Evolutionary conservation across 1,284 basidiomycete genomes (phyloP).

Genomic region (Austroboletus novae-zelandiae): DNA sequence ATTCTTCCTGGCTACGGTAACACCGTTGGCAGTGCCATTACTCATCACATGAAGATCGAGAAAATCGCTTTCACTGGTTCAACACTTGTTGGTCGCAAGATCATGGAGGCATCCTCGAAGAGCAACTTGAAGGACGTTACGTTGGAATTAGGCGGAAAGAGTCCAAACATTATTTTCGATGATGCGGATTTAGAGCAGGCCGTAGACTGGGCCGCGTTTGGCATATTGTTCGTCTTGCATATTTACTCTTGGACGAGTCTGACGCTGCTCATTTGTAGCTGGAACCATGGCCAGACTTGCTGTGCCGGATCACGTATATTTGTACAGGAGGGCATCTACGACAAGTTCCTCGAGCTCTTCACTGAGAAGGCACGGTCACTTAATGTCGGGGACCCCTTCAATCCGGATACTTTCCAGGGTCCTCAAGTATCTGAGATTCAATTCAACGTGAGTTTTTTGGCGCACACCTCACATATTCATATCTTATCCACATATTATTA

Average conservation of each 20-base stretch:
- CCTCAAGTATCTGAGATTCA: conserved; percentile 82
- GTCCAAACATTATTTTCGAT: conserved; percentile 74
- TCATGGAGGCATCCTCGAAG: conserved; percentile 81
- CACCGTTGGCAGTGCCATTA: conserved; percentile 64
- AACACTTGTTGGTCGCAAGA: conserved; percentile 80
- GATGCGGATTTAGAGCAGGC: conserved; percentile 78
- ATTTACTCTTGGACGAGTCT: not conserved
- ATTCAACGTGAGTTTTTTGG: conserved; percentile 49
- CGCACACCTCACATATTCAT: not conserved
- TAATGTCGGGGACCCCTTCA: conserved; percentile 83
- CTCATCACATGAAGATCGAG: conserved; percentile 64
- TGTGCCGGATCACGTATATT: conserved; percentile 85
- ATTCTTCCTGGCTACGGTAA: conserved; percentile 64
- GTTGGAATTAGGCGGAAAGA: conserved; percentile 93
- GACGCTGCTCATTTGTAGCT: conserved; percentile 48
- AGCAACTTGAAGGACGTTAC: conserved; percentile 88
- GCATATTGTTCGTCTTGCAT: conserved; percentile 58
- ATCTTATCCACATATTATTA: not conserved
- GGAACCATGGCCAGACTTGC: conserved; percentile 84
- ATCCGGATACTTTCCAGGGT: conserved; percentile 69
- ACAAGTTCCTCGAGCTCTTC: conserved; percentile 69
- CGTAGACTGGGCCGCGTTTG: conserved; percentile 78
- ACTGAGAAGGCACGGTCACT: conserved; percentile 54
- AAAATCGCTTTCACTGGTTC: conserved; percentile 78
- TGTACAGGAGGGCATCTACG: conserved; percentile 82